phyloP scores from a whole-genome alignment of 176 grass and related monocot species.

The Triticum urartu region DNA sequence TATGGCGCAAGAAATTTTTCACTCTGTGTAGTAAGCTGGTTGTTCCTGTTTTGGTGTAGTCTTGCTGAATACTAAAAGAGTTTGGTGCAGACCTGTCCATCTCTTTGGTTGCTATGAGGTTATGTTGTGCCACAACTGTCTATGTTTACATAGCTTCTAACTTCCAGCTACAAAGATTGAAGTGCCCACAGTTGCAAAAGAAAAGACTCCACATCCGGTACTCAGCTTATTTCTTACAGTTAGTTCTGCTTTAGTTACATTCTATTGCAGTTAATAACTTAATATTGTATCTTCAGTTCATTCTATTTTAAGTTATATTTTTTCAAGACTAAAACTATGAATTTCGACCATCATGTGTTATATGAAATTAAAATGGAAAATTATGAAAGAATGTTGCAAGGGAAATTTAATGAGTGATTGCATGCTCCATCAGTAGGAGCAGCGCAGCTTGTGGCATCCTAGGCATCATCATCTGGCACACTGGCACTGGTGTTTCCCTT shows the following conservation, averaged over 20 bases:
- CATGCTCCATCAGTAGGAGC: not conserved
- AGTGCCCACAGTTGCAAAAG: not conserved
- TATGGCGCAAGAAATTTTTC: too few species aligned
- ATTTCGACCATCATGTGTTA: not conserved
- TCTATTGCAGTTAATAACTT: not conserved
- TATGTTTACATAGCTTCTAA: not conserved
- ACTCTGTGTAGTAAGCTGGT: too few species aligned
- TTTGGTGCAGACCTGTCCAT: not conserved
- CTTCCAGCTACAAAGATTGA: not conserved
- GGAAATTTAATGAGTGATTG: not conserved
- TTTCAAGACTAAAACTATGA: not conserved
- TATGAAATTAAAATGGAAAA: not conserved
- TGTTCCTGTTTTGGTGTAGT: too few species aligned
- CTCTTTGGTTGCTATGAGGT: not conserved
- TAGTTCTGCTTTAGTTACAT: not conserved
- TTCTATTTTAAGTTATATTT: not conserved
- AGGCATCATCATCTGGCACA: too few species aligned
- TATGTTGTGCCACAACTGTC: not conserved
- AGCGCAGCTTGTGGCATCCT: not conserved
- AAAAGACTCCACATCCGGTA: too few species aligned
- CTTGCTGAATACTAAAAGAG: too few species aligned
- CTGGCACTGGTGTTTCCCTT: too few species aligned
- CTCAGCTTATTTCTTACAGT: not conserved
- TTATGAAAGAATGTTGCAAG: too few species aligned
- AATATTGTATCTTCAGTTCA: not conserved